Evolutionary conservation across 2,329 filamentous ascomycete genomes (phyloP), one percentile per base, ranked within the genome.

Genomic region (Pseudomassariella vexata): DNA sequence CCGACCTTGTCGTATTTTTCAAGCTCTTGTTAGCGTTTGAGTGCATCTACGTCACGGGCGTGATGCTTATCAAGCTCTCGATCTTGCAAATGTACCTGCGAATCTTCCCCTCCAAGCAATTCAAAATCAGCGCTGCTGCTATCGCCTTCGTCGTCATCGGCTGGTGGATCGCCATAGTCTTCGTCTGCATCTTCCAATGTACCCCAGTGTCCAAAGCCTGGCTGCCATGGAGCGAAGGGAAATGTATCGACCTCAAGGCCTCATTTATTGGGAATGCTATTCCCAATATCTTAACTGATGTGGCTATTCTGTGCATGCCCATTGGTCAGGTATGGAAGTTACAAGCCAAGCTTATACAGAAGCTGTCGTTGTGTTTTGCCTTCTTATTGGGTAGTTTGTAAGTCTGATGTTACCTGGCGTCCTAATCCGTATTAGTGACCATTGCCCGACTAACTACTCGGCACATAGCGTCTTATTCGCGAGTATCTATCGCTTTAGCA

Each of bases 201-300:
- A 48, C 41, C 3, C 63, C 62, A 3, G 51, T 66, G 15, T 19
- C 40, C 3, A 59, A 52, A 28, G 49, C 55, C 1, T 66, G 57
- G 53, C 34, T 54, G 16, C 48, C 49, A 0, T 49, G 35, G n/a
- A 35, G 56, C 5, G 42, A 46, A 1, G 60, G 61, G 2, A 45
- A 37, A 3, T 68, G 64, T 38, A 62, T 66, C 42, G 44, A 64
- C 35, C 46, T 59, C 5, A 56, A 55, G 41, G 50, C 38, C 3
- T 55, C 50, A 3, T 63, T 67, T 30, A 56, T 68, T 29, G 60
- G 57, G n/a, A 66, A 66, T 42, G 56, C 56, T 5, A 51, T 66
- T 1, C 61, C 62, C 4, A 63, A 62, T 30, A 59, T 63, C 29
- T 24, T 56, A n/a, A 59, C 53, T 6, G 59, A 64, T 35, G 32